phyloP scores from a whole-genome alignment of 2,329 filamentous ascomycete species.

The Thermomyces lanuginosus region DNA sequence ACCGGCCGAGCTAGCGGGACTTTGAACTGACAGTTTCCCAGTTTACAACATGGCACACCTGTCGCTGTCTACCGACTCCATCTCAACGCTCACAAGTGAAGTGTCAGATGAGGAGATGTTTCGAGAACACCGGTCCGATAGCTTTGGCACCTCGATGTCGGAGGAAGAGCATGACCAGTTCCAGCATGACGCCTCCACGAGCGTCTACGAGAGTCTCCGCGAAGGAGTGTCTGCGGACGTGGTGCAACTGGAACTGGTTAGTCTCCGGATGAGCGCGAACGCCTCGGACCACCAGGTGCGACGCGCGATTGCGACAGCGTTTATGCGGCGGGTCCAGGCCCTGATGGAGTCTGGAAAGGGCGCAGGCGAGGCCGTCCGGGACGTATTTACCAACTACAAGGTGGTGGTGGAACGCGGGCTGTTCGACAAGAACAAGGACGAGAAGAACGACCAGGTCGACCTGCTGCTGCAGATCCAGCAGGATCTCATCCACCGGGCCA shows the following conservation, averaged over 20 bases:
- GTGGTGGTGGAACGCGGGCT: slow-evolving; percentile 43
- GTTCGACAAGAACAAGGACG: slow-evolving; percentile 37
- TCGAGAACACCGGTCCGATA: slow-evolving; percentile 45
- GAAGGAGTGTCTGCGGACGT: slow-evolving; percentile 59
- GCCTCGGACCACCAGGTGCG: slow-evolving; percentile 81
- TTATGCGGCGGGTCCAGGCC: slow-evolving; percentile 65
- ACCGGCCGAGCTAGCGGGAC: no score
- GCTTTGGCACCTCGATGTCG: slow-evolving; percentile 57
- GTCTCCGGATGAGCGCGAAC: slow-evolving; percentile 77
- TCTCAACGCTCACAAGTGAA: slow-evolving; percentile 47
- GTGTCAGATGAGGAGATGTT: slow-evolving; percentile 21
- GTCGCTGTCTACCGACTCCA: slow-evolving; percentile 36
- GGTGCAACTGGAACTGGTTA: slow-evolving; percentile 85
- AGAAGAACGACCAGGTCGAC: slow-evolving; percentile 60
- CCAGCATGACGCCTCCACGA: slow-evolving; percentile 72
- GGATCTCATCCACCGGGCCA: slow-evolving; percentile 51
- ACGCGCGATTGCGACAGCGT: slow-evolving; percentile 67
- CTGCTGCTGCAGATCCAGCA: slow-evolving; percentile 69
- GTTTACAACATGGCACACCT: slow-evolving; percentile 37
- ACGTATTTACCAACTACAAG: slow-evolving; percentile 47
- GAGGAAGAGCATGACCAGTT: slow-evolving; percentile 49
- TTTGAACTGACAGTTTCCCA: no score
- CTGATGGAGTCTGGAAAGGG: slow-evolving; percentile 44
- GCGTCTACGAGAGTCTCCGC: slow-evolving; percentile 71
- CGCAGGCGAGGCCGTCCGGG: slow-evolving; percentile 47